phyloP scores from a whole-genome alignment of 345 rosid genomes.

The Eucalyptus curtisii region DNA sequence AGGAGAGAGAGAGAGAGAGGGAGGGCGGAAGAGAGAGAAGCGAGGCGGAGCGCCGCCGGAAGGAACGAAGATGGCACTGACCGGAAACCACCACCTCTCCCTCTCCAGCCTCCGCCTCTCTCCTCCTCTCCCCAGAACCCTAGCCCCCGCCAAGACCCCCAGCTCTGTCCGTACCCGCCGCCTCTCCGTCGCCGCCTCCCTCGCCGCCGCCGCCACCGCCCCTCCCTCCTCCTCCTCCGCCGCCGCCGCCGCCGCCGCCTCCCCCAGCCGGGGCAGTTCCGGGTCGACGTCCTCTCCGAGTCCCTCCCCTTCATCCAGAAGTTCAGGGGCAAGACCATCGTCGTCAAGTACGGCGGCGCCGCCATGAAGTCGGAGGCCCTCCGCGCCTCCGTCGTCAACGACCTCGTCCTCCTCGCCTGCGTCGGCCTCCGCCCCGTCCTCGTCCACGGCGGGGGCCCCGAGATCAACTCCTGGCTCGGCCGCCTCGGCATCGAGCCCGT shows the following conservation, averaged over 20 bases:
- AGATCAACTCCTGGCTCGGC: constrained; percentile 59
- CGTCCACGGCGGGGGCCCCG: constrained; percentile 95
- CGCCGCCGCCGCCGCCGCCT: neutral
- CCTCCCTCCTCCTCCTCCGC: neutral
- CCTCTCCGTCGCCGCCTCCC: neutral
- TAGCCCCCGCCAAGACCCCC: neutral
- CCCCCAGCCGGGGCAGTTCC: constrained; percentile 12
- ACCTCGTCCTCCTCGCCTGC: constrained; percentile 73
- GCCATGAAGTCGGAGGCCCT: constrained; percentile 82
- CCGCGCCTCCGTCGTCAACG: constrained; percentile 58
- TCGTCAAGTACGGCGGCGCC: constrained; percentile 92
- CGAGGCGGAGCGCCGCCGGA: neutral
- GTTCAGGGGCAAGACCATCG: constrained; percentile 80
- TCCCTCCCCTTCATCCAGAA: constrained; percentile 89
- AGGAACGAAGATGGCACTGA: neutral
- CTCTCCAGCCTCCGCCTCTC: constrained; percentile 48
- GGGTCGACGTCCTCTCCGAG: constrained; percentile 79
- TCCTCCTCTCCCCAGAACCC: neutral
- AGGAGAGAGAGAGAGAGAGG: neutral
- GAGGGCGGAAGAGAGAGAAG: neutral
- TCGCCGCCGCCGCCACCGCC: neutral
- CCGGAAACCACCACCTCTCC: constrained; percentile 55
- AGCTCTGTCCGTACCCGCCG: neutral
- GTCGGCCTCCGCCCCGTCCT: constrained; percentile 88
- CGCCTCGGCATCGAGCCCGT: constrained; percentile 57